These are phyloP conservation scores for Mimosa pudica DNA, from an alignment of 306 rosid genomes.

Conservation along the genomic window DNA sequence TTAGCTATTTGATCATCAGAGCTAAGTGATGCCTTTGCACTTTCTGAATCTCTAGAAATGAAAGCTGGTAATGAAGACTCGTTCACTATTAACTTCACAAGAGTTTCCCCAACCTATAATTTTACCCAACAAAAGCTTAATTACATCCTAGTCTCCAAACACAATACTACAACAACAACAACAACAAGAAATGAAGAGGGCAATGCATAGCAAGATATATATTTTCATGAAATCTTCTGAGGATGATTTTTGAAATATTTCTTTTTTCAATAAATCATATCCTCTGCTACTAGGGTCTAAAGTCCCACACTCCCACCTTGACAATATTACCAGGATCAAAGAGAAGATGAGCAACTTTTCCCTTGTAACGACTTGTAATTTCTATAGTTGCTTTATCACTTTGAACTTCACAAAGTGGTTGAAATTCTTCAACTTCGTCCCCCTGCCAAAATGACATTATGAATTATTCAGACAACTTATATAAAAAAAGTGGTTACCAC, in stretches of 20 bases:
- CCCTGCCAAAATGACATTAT: conserved; percentile 59
- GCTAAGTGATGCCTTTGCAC: conserved; percentile 36
- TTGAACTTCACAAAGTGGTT: conserved; percentile 95
- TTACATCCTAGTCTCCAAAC: background rate
- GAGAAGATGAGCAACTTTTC: conserved; percentile 66
- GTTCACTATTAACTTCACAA: conserved; percentile 56
- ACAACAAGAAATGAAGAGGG: background rate
- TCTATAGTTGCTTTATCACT: conserved; percentile 99
- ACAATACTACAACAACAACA: background rate
- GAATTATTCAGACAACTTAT: background rate
- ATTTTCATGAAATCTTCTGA: conserved; percentile 9
- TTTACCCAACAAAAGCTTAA: conserved; percentile 33
- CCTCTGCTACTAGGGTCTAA: background rate
- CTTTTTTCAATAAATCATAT: background rate
- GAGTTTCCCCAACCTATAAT: conserved; percentile 92
- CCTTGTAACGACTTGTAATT: conserved; percentile 92
- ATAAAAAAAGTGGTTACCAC: conserved; percentile 1
- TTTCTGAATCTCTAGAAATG: conserved; percentile 39
- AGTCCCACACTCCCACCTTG: conserved; percentile 71
- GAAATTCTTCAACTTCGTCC: conserved; percentile 81
- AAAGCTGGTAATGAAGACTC: conserved; percentile 43
- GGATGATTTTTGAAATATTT: conserved; percentile 2
- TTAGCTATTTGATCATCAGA: conserved; percentile 43
- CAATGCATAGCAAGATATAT: background rate
- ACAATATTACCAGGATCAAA: conserved; percentile 82